A percentile compares a stretch with the other conserved stretches of the same genome.
Conservation (phyloP, 768 basidiomycete species). For the Podaxis mareebaensis region DNA sequence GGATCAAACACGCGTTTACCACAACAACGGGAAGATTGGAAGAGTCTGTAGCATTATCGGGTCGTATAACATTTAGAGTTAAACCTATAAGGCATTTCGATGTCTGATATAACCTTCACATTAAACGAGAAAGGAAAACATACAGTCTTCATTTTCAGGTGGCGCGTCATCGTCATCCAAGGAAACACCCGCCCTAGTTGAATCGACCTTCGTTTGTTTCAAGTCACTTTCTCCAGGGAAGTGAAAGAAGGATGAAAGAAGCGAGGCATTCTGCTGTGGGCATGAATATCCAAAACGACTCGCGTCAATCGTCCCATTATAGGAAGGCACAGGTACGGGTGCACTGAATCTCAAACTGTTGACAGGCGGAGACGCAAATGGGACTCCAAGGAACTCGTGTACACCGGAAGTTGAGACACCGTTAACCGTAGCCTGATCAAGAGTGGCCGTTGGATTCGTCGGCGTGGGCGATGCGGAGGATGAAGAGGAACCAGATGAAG, state of each 20-base stretch:
- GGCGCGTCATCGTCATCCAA: slow-evolving; percentile 14
- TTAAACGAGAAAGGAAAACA: neutral
- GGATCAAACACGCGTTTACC: slow-evolving; percentile 30
- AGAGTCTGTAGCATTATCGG: slow-evolving; percentile 31
- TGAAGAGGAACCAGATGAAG: neutral
- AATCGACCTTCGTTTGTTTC: neutral
- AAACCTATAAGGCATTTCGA: slow-evolving; percentile 29
- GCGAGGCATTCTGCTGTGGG: slow-evolving; percentile 17
- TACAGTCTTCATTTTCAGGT: slow-evolving; percentile 28
- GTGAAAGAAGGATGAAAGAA: neutral
- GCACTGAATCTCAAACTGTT: slow-evolving; percentile 17
- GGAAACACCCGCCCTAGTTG: slow-evolving; percentile 4
- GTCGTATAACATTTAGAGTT: slow-evolving; percentile 48
- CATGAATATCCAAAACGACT: slow-evolving; percentile 17
- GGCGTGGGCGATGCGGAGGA: neutral
- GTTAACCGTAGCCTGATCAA: slow-evolving; percentile 10
- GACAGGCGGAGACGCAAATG: slow-evolving; percentile 20
- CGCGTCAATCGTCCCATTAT: slow-evolving; percentile 18
- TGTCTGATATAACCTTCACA: neutral
- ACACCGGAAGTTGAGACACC: slow-evolving; percentile 15
- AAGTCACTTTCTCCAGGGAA: neutral
- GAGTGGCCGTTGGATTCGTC: slow-evolving; percentile 9
- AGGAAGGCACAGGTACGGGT: slow-evolving; percentile 14
- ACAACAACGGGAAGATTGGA: slow-evolving; percentile 50
- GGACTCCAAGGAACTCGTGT: slow-evolving; percentile 20